Evolutionary conservation across 306 rosid genomes (phyloP), one percentile per base, ranked within the genome.

Genomic region (Malus orientalis): DNA sequence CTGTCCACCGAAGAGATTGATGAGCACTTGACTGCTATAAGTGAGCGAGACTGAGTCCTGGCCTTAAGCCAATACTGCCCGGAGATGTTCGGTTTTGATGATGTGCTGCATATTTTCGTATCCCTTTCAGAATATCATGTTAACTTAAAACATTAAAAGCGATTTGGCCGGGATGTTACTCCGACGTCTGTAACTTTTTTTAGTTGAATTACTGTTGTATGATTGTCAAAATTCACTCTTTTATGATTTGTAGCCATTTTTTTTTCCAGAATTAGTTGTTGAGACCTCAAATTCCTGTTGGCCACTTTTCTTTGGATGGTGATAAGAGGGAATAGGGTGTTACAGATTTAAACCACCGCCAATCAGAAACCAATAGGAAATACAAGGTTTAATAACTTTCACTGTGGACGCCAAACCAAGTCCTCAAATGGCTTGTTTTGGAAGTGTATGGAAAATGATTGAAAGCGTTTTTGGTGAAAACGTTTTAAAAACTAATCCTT

Each of bases 11-110:
- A 96, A 61, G 99, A 96, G 85, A 86, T 96, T 69, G 99, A 96
- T 47, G 99, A 96, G 84, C 98, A 96, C 85, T 84, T 96, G 98
- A 96, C 97, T 70, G 97, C 99, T 33, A 96, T 96, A 53, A 96
- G 99, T 22, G 99, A 96, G 87, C 97, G 98, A 18, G 99, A 96
- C 78, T 96, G 89, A 92, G 83, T 67, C 71, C 67, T 5, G 32
- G 32, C 20, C 33, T 32, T 11, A 42, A 29, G 38, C 66, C 18
- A 75, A 66, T 63, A 25, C 45, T 73, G 51, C 38, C 29, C 20
- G 49, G 59, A 45, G 33, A 22, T 51, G 68, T 61, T 67, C 74
- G 53, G 40, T 36, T 65, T 51, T 36, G 76, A 66, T 33, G 13
- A 25, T 14, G 70, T 49, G 79, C 47, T 53, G 85, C 82, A 77